Base-by-base conservation (phyloP, 1,284 basidiomycete species). In the Ustilago loliicola region DNA sequence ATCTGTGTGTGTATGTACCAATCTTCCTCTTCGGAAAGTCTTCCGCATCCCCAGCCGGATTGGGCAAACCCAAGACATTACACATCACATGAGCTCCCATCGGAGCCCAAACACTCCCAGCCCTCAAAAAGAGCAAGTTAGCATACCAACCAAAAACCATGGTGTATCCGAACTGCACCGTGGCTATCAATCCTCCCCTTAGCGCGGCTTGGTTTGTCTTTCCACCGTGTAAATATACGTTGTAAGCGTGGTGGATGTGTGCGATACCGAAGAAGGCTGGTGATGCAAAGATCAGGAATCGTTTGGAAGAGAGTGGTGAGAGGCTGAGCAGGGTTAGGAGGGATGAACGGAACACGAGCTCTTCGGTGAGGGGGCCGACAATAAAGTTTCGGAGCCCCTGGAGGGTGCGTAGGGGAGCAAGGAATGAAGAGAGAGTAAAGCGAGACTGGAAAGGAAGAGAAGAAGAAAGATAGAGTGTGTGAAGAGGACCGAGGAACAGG, bases 231-330 rank as follows among this genome's bases (percentile, higher is more conserved):
- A 91, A 90, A 85, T 91, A 98, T 0, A 88, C 89, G 66, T 98
- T 96, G 89, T 91, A 93, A 17, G 92, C 94, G 81, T 98, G 96
- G 84, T 99, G 96, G 0, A 92, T 87, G 84, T 99, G 96, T 0
- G 96, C 96, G 9, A 94, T 86, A 6, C 95, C 96, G 82, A 99
- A 99, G 82, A 92, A 92, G 11, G 96, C 87, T 0, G 96, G 96
- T 0, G 92, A 90, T 0, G 92, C 87, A 79, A 94, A 93, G 57
- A 98, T 90, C 88, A 95, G 91, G 15, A 1, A 57, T 88, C 88
- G 42, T 75, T 83, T 23, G 82, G 88, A 0, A 90, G n/a, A 89
- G 1, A 89, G 88, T n/a, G 91, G 90, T 0, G 91, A 90, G 38
- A 95, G 89, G 61, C 91, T 88, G 71, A 94, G 93, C 1, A 92